These are phyloP conservation scores for Candida boidinii DNA, from an alignment of 805 yeast genomes.

Conservation along the genomic window DNA sequence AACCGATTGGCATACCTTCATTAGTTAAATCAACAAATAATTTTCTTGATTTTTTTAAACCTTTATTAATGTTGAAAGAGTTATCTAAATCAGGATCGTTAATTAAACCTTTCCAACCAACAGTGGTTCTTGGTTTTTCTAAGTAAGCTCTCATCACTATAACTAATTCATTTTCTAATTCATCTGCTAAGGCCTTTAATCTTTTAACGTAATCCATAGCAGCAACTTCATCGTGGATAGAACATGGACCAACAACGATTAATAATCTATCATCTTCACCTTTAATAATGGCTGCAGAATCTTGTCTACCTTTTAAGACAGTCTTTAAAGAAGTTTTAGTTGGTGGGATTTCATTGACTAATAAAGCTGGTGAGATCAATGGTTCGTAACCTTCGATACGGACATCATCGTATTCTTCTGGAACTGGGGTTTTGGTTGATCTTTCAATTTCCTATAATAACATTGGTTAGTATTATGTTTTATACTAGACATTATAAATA, in stretches of 20 bases:
- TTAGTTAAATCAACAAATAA: slow-evolving; percentile 76
- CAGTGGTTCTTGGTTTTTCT: slow-evolving; percentile 98
- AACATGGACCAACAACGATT: slow-evolving; percentile 94
- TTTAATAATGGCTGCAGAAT: slow-evolving; percentile 63
- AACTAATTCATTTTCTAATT: slow-evolving; percentile 66
- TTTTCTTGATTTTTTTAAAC: slow-evolving; percentile 78
- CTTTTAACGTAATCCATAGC: slow-evolving; percentile 82
- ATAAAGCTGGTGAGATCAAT: slow-evolving; percentile 81
- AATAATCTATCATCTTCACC: slow-evolving; percentile 77
- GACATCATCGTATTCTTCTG: slow-evolving; percentile 75
- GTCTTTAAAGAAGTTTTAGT: slow-evolving; percentile 43
- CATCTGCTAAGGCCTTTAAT: slow-evolving; percentile 58
- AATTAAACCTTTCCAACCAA: slow-evolving; percentile 98
- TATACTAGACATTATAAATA: too few relatives aligned
- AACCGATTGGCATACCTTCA: slow-evolving; percentile 83
- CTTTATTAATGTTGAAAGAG: slow-evolving; percentile 91
- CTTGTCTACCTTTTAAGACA: slow-evolving; percentile 71
- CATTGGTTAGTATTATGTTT: too few relatives aligned
- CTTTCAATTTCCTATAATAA: background rate
- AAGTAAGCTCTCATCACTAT: slow-evolving; percentile 95
- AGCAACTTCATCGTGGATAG: slow-evolving; percentile 84
- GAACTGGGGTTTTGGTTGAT: slow-evolving; percentile 34
- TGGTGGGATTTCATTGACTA: slow-evolving; percentile 80
- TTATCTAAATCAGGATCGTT: slow-evolving; percentile 94
- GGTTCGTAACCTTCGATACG: slow-evolving; percentile 90